Evolutionary conservation across 257 asterid species (phyloP).

Genomic region (Capsicum pubescens): DNA sequence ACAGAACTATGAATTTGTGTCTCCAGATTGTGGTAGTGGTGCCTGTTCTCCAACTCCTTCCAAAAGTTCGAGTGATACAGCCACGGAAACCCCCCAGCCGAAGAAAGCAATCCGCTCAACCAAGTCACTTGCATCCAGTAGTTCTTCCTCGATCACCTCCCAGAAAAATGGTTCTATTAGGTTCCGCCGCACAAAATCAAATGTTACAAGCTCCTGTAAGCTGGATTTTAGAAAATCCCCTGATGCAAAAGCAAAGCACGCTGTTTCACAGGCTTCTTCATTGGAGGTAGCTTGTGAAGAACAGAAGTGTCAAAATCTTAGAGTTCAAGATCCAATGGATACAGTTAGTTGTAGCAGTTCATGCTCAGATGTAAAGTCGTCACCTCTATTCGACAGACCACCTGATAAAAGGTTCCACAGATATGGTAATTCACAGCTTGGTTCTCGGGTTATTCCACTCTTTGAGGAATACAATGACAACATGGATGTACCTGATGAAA

Average conservation of each 20-base stretch:
- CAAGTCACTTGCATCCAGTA: slow-evolving; percentile 46
- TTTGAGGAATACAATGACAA: slow-evolving; percentile 34
- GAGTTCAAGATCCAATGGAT: slow-evolving; percentile 27
- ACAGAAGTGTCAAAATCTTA: slow-evolving; percentile 28
- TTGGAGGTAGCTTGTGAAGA: slow-evolving; percentile 27
- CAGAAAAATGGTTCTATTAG: slow-evolving; percentile 44
- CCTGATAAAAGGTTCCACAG: slow-evolving; percentile 27
- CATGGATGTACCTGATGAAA: slow-evolving; percentile 22
- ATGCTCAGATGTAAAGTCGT: slow-evolving; percentile 32
- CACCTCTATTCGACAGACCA: slow-evolving; percentile 27
- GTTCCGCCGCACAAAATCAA: slow-evolving; percentile 43
- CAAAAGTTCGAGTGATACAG: slow-evolving; percentile 31
- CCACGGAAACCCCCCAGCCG: slow-evolving; percentile 47
- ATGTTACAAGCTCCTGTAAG: slow-evolving; percentile 40
- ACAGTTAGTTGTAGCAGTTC: slow-evolving; percentile 30
- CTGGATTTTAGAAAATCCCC: slow-evolving; percentile 39
- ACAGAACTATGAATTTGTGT: slow-evolving; percentile 9
- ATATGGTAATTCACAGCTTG: slow-evolving; percentile 31
- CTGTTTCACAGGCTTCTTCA: slow-evolving; percentile 17
- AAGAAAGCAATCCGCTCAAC: slow-evolving; percentile 36
- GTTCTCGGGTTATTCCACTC: slow-evolving; percentile 66
- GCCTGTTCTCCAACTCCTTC: slow-evolving; percentile 43
- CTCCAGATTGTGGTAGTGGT: slow-evolving; percentile 54
- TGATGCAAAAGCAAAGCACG: slow-evolving; percentile 30
- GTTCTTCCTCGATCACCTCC: slow-evolving; percentile 42